phyloP scores from a whole-genome alignment of 495 filamentous ascomycete species.

The Daldinia grandis region DNA sequence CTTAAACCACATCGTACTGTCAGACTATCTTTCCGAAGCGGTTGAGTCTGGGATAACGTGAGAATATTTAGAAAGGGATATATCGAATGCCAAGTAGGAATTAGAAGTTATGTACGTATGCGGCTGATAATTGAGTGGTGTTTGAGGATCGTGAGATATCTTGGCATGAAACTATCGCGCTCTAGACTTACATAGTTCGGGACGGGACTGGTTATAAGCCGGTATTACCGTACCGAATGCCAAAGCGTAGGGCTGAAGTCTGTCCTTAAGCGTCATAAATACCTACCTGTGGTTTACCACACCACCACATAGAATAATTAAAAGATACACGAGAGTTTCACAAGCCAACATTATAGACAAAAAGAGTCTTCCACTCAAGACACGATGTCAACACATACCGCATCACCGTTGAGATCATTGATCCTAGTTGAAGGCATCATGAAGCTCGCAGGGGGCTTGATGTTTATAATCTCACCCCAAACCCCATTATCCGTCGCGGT shows the following conservation, averaged over 20 bases:
- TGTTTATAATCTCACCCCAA: slow-evolving; percentile 28
- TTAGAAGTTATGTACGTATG: not conserved
- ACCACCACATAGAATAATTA: not conserved
- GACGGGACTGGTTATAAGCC: not conserved
- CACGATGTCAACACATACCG: slow-evolving; percentile 21
- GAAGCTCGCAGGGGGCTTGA: slow-evolving; percentile 19
- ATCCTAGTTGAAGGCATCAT: slow-evolving; percentile 34
- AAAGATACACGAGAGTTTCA: not conserved
- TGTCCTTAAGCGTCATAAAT: not conserved
- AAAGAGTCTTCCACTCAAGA: not conserved
- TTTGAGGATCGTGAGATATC: slow-evolving; percentile 13
- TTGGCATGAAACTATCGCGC: not conserved
- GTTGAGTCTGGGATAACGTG: not conserved
- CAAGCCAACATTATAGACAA: not conserved
- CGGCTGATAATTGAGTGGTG: not conserved
- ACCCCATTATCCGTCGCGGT: slow-evolving; percentile 28
- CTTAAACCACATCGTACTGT: not conserved
- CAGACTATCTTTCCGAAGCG: not conserved
- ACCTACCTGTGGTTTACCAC: not conserved
- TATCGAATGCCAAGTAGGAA: not conserved
- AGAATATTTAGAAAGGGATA: not conserved
- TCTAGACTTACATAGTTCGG: not conserved
- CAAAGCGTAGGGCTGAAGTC: not conserved
- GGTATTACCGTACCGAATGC: not conserved
- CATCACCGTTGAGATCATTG: slow-evolving; percentile 21